Percentiles rank a stretch among this genome's conserved stretches.
Conservation (phyloP, 2,329 filamentous ascomycete genomes). For the Trichoderma guizhouense region DNA sequence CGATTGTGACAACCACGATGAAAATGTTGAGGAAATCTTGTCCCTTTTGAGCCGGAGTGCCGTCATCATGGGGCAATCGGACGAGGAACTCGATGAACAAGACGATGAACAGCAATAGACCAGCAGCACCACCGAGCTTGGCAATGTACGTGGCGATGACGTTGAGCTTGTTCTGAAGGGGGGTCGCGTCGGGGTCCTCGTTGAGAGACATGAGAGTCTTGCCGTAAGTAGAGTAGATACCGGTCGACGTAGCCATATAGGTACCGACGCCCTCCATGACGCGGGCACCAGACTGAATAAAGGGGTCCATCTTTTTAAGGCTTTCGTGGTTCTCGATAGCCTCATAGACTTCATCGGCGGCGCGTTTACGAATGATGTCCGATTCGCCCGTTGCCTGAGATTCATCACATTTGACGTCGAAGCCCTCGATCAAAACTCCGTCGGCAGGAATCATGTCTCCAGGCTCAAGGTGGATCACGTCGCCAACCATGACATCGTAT, state of each 20-base stretch:
- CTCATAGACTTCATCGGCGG: constrained; percentile 64
- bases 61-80: constrained; percentile 52
- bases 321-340: constrained; percentile 65
- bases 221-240: constrained; percentile 70
- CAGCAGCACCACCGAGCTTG: constrained; percentile 72
- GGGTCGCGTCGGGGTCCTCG: constrained; percentile 71
- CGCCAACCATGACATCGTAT: constrained; percentile 65
- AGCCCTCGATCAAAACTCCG: constrained; percentile 68
- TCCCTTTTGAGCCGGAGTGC: constrained; percentile 67
- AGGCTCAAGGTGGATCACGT: constrained; percentile 69
- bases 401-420: constrained; percentile 73
- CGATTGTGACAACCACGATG: constrained; percentile 75
- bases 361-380: constrained; percentile 66
- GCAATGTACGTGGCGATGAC: constrained; percentile 74
- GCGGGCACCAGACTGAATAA: constrained; percentile 79
- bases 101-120: constrained; percentile 76
- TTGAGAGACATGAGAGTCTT: constrained; percentile 72
- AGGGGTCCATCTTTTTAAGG: constrained; percentile 72
- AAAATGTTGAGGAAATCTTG: constrained; percentile 74
- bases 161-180: constrained; percentile 73
- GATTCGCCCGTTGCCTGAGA: constrained; percentile 78
- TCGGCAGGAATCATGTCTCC: constrained; percentile 73
- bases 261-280: constrained; percentile 76
- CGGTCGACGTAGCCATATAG: constrained; percentile 70
- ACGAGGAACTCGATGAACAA: constrained; percentile 83